phyloP scores from a whole-genome alignment of 208 protist genomes.

The Angomonas deanei region DNA sequence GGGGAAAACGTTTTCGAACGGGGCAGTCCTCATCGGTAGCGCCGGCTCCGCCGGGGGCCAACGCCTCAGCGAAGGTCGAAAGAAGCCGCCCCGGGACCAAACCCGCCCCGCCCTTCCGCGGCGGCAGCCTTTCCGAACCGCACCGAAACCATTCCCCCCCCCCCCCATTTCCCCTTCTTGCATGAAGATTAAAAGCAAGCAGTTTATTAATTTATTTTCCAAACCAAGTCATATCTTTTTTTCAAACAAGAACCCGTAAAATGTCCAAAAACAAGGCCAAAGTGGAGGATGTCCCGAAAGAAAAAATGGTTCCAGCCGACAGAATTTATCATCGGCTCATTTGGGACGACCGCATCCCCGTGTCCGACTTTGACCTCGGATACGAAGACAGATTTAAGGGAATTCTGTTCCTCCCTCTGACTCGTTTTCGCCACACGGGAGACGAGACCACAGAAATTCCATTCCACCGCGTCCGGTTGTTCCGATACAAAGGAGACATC shows the following conservation, averaged over 20 bases:
- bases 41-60: no score
- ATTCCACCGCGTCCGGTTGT: constrained; percentile 12
- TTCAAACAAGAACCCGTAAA: background rate
- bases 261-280: background rate
- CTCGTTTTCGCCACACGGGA: constrained; percentile 6
- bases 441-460: constrained; percentile 14
- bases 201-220: constrained; percentile 2
- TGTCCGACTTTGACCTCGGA: constrained; percentile 11
- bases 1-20: no score
- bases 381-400: constrained; percentile 16
- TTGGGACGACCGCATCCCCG: constrained; percentile 9
- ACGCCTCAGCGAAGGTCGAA: no score
- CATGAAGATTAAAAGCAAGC: no score
- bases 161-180: no score
- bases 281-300: background rate
- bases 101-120: no score
- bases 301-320: constrained; percentile 12
- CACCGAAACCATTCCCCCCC: no score
- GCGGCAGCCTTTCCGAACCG: no score
- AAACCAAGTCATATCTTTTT: no score
- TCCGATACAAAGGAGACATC: constrained; percentile 10
- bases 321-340: constrained; percentile 8
- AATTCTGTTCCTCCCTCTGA: constrained; percentile 11
- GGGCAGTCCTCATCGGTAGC: no score
- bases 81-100: no score